Evolutionary conservation across 2,329 filamentous ascomycete species (phyloP).

Genomic region (Nannizzia gypsea): DNA sequence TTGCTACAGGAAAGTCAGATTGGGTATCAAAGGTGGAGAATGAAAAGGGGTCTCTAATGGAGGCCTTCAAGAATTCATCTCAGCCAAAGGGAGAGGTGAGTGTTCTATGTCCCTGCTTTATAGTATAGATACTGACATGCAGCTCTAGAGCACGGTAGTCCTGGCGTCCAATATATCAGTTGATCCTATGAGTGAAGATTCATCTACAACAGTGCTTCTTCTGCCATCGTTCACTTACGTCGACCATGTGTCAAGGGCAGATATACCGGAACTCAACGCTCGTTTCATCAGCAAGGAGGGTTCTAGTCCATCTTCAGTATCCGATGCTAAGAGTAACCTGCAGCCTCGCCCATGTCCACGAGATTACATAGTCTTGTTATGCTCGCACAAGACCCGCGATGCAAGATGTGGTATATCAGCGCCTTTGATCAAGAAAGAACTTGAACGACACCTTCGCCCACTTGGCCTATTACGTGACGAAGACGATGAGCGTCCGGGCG

Average conservation of each 20-base stretch:
- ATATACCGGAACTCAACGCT: conserved; percentile 59
- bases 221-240: conserved; percentile 78
- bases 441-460: conserved; percentile 77
- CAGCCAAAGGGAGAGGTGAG: background rate
- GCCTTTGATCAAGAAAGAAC: conserved; percentile 73
- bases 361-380: conserved; percentile 76
- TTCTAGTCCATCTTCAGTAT: conserved; percentile 15
- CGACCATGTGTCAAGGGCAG: conserved; percentile 66
- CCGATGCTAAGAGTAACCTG: conserved; percentile 32
- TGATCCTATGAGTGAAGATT: conserved; percentile 49
- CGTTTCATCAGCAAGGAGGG: conserved; percentile 51
- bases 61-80: conserved; percentile 49
- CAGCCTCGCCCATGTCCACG: conserved; percentile 61
- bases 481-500: conserved; percentile 69
- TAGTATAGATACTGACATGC: background rate
- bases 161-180: conserved; percentile 88
- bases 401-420: conserved; percentile 90
- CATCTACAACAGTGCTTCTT: conserved; percentile 54
- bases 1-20: conserved; percentile 87
- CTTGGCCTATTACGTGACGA: conserved; percentile 76
- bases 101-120: background rate
- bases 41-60: conserved; percentile 74
- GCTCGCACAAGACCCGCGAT: conserved; percentile 83
- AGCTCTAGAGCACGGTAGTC: conserved; percentile 62
- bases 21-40: conserved; percentile 84